Evolutionary conservation across 1,284 basidiomycete species (phyloP).

Genomic region (Ceratobasidium sp.): DNA sequence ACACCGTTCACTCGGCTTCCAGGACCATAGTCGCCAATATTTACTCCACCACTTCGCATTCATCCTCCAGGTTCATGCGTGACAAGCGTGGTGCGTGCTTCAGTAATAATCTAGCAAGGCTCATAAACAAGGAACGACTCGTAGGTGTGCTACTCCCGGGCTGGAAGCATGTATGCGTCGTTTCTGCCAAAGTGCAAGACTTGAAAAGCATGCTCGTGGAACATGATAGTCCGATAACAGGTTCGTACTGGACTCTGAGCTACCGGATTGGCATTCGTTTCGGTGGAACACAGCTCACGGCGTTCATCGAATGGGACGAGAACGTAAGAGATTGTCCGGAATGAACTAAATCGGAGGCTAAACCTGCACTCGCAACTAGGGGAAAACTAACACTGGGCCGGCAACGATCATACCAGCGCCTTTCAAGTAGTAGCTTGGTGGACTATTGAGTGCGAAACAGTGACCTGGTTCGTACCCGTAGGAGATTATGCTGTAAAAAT

Average conservation of each 20-base stretch:
- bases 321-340: neutral
- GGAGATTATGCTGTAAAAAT: too few species aligned
- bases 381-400: neutral
- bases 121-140: too few species aligned
- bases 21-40: neutral
- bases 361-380: neutral
- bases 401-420: constrained; percentile 1
- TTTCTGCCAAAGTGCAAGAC: neutral
- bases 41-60: neutral
- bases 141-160: neutral
- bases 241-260: constrained; percentile 6
- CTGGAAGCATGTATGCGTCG: neutral
- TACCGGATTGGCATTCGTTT: constrained; percentile 21
- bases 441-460: too few species aligned
- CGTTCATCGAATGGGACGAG: constrained; percentile 29
- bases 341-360: too few species aligned
- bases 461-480: too few species aligned
- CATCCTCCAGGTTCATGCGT: neutral
- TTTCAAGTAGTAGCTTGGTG: too few species aligned
- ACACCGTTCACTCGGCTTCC: neutral
- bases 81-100: neutral
- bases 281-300: constrained; percentile 18
- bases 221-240: neutral
- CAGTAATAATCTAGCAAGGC: too few species aligned
- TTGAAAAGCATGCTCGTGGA: neutral